A percentile compares a stretch with the other conserved stretches of the same genome.
Conservation (phyloP, 169 alveolate species). For the Plasmodium billcollinsi region DNA sequence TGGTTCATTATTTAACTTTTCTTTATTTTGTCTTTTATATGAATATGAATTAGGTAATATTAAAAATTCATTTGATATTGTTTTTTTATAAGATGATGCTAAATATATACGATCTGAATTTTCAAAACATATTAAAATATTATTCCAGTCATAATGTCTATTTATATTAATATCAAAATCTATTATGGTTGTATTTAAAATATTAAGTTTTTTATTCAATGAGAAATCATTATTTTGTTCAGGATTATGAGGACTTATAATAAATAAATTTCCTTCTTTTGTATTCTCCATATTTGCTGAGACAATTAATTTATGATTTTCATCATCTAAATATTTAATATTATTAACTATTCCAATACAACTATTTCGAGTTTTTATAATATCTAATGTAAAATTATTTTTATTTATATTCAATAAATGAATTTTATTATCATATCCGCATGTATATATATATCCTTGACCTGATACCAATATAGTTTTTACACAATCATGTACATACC, state of each 20-base stretch:
- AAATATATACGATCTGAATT: constrained; percentile 40
- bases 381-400: constrained; percentile 39
- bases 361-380: constrained; percentile 59
- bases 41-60: constrained; percentile 9
- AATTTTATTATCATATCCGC: constrained; percentile 66
- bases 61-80: constrained; percentile 32
- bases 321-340: constrained; percentile 56
- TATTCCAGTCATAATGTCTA: constrained; percentile 77
- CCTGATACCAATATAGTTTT: constrained; percentile 59
- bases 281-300: constrained; percentile 46
- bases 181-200: constrained; percentile 32
- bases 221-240: constrained; percentile 73
- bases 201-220: constrained; percentile 43
- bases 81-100: constrained; percentile 61
- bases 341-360: constrained; percentile 58
- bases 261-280: constrained; percentile 60
- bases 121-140: constrained; percentile 47
- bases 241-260: constrained; percentile 62
- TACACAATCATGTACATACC: constrained; percentile 53
- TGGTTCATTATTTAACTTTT: neutral
- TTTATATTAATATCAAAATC: constrained; percentile 68
- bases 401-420: constrained; percentile 47
- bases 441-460: constrained; percentile 60
- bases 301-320: constrained; percentile 38
- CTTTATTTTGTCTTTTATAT: constrained; percentile 2